Evolutionary conservation across 2,329 filamentous ascomycete species (phyloP), one percentile per base, ranked within the genome.

Genomic region (Aspergillus sp.): DNA sequence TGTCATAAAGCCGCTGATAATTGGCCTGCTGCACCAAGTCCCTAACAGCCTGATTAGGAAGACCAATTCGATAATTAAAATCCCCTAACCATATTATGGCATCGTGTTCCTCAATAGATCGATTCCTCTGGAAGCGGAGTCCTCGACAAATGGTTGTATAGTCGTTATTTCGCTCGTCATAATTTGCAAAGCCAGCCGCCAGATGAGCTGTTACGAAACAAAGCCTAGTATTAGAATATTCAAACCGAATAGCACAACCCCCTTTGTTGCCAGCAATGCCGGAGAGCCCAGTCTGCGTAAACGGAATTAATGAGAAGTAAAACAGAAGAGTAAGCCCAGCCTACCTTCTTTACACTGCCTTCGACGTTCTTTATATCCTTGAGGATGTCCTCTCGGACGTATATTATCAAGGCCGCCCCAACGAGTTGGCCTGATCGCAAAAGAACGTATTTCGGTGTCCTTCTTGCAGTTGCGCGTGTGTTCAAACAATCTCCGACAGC

Each of bases 251-350:
- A 2, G 93, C 95, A 50, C 97, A 96, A 1, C 95, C 95, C 17
- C 95, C 95, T 77, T 99, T 99, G 78, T 99, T 99, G 21, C 95
- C 95, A 27, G 93, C 93, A 82, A 99, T 96, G 6, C 95, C 95
- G 23, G 93, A 97, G 82, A 99, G 87, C 4, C 95, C 95, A 1
- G 87, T 89, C 82, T 73, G 48, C n/a, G 49, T 12, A 11, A 19
- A 6, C 17, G 17, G 17, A 43, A 23, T 59, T 48, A 57, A 44
- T 31, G 17, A 48, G 21, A 7, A 23, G 17, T 17, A 44, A 25
- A 17, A 17, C 12, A 39, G 9, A 83, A 84, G 11, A 23, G 37
- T 9, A 19, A 23, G 54, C 23, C 52, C 63, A 59, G 48, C 70
- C 62, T 71, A 77, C 81, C 82, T 97, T 99, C 78, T 97, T 99